phyloP scores from a whole-genome alignment of 306 rosid genomes.

The Rosa lucieae region DNA sequence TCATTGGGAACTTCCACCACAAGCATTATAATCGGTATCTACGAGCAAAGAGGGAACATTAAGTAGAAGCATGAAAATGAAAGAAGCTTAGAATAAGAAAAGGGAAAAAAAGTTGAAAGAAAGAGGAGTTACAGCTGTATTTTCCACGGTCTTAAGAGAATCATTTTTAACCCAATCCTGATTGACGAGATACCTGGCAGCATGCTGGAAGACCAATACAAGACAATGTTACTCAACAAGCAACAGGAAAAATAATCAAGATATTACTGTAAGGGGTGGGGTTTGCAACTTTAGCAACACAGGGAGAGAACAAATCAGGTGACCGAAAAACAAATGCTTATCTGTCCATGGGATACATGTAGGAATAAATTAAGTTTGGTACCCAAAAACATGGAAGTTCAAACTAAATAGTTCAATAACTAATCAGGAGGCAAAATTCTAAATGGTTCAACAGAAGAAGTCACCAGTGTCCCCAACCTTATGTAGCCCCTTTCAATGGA shows the following conservation, averaged over 20 bases:
- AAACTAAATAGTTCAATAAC: constrained; percentile 1
- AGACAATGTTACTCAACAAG: constrained; percentile 9
- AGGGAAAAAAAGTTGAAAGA: constrained; percentile 10
- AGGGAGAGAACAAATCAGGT: not conserved
- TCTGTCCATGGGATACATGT: not conserved
- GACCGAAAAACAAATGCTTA: not conserved
- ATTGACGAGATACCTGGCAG: constrained; percentile 94
- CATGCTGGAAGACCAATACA: constrained; percentile 64
- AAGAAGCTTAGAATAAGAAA: constrained; percentile 14
- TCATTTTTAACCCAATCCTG: constrained; percentile 97
- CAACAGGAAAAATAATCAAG: constrained; percentile 8
- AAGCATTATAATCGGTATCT: constrained; percentile 97
- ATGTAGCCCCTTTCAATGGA: not conserved
- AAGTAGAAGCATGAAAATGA: constrained; percentile 20
- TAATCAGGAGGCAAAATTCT: not conserved
- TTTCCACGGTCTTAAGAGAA: constrained; percentile 89
- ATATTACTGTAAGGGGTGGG: not conserved
- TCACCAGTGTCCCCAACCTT: not conserved
- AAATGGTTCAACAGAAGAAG: not conserved
- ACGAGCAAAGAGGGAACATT: constrained; percentile 27
- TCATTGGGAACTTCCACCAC: constrained; percentile 94
- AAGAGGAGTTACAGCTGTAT: constrained; percentile 75
- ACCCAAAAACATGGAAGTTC: not conserved
- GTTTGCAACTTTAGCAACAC: not conserved
- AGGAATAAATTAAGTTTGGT: constrained; percentile 4